These are phyloP conservation scores for Coemansia sp. DNA, from an alignment of 192 early-diverging fungal species.

Conservation along the genomic window DNA sequence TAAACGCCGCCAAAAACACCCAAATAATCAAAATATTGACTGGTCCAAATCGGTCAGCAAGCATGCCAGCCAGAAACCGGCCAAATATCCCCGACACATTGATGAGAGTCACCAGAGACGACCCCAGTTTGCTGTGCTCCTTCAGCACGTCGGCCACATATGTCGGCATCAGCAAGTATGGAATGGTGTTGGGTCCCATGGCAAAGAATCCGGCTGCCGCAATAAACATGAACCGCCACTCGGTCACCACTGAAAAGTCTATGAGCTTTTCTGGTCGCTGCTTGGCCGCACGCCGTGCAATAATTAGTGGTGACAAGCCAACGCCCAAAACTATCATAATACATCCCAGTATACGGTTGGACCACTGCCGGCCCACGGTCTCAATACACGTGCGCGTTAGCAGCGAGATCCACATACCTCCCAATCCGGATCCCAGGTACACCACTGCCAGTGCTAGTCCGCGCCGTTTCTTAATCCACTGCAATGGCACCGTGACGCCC, in stretches of 20 bases:
- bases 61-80: constrained; percentile 39
- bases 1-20: constrained; percentile 38
- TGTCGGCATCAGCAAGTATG: constrained; percentile 53
- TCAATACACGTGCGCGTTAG: constrained; percentile 38
- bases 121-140: constrained; percentile 31
- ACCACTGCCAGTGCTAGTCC: constrained; percentile 45
- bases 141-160: constrained; percentile 45
- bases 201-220: constrained; percentile 52
- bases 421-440: constrained; percentile 47
- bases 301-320: constrained; percentile 43
- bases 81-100: constrained; percentile 54
- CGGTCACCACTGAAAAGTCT: constrained; percentile 43
- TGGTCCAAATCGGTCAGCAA: constrained; percentile 43
- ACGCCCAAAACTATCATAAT: constrained; percentile 39
- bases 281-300: constrained; percentile 17
- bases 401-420: constrained; percentile 53
- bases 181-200: constrained; percentile 57
- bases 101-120: constrained; percentile 43
- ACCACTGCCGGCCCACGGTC: constrained; percentile 37
- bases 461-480: constrained; percentile 39
- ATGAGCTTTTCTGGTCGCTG: constrained; percentile 23
- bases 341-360: constrained; percentile 41
- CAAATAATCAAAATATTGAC: constrained; percentile 46
- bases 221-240: constrained; percentile 46
- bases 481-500: constrained; percentile 47